Evolutionary conservation across 306 rosid species (phyloP), one percentile per base, ranked within the genome.

Genomic region (Quillaja saponaria): DNA sequence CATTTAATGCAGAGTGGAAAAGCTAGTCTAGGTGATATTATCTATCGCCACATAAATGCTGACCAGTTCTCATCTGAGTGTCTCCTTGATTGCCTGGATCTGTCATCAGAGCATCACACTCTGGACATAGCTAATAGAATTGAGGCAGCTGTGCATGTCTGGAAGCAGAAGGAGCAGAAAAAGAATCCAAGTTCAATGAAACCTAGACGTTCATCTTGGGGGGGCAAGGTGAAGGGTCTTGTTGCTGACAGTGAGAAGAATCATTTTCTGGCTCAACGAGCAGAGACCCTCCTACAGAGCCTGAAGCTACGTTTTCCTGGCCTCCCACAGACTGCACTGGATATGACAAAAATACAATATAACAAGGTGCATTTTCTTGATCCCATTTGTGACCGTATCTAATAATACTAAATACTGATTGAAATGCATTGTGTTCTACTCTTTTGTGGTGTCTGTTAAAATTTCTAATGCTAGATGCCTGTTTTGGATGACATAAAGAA

Each of bases 161-260:
- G 97, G 97, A 82, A 64, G 72, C 74, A 80, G 71, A 91, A 87
- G 71, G 91, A 91, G 73, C 54, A 66, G 19, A 80, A 76, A 66
- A 85, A 79, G 80, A 87, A 76, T 42, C 21, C 39, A 67, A 72
- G 69, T 14, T 79, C 77, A 7, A 76, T 41, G 49, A 87, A 80
- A 55, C 63, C 79, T 18, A 86, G 84, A 67, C 91, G 85, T 48
- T 59, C 95, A 10, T 70, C 90, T 56, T 91, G 97, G 97, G 81
- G 97, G 57, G 97, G 96, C 49, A 91, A 91, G 81, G 96, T 91
- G 63, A 91, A 87, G 72, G 86, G 91, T 53, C 87, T 91, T 34
- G 91, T 91, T 54, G 71, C 84, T 4, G 95, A 82, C 38, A 33
- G 57, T 8, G 85, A 83, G 17, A 88, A 82, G 72, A 80, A 76